Base-by-base conservation (phyloP, 2,329 filamentous ascomycete genomes). In the Aurifilum marmelostoma region DNA sequence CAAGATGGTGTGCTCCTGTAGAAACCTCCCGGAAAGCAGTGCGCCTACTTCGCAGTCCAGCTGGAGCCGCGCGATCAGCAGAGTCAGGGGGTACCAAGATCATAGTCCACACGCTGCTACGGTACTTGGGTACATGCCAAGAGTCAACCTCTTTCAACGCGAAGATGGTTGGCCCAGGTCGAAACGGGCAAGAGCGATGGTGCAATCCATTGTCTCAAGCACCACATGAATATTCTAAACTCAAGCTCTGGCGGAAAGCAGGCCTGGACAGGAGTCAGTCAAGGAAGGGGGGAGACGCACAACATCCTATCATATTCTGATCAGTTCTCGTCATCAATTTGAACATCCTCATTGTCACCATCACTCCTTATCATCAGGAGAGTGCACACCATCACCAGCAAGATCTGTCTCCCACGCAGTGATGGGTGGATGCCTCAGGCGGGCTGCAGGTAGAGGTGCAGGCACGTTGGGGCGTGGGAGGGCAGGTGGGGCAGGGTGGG, bases 161-260 rank as follows among this genome's bases (percentile, higher is more conserved):
- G 24, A 27, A 18, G 24, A 62, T 43, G 59, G 29, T 37, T 21
- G 59, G 56, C 32, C 56, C 56, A 59, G 37, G n/a, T 27, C 62
- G 29, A 54, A 52, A 52, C 43, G 27, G 62, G 62, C 62, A 64
- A 64, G 43, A 64, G 62, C 62, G 62, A 64, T 64, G 62, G 62
- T 64, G 62, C 62, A 52, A 64, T 64, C 62, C 27, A 34, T n/a
- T 24, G 21, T 32, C 47, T 9, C 1, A 52, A 64, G 62, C 62
- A 64, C 62, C 62, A 52, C 29, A 64, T 54, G 43, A 34, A 43
- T 14, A 63, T n/a, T 29, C 43, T 47, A 21, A 21, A 9, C 18
- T 8, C 21, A n/a, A 8, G 43, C 43, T 8, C 2, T 21, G 41
- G 18, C 37, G 7, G 21, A 6, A n/a, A 47, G 18, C 43, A 47